phyloP scores from a whole-genome alignment of 345 rosid species.

The Aquilaria yunnanensis region DNA sequence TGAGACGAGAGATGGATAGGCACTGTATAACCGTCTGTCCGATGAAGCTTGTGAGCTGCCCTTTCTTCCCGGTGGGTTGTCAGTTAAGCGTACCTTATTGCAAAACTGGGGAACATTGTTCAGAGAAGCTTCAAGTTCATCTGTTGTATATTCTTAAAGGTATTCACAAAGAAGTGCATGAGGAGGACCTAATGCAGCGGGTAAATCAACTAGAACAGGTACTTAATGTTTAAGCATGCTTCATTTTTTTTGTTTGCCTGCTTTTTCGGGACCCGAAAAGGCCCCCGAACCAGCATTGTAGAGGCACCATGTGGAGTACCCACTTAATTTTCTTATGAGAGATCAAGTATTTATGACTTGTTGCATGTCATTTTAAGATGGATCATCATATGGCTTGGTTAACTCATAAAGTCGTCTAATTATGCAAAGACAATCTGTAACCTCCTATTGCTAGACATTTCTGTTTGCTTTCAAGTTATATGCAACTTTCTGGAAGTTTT shows the following conservation, averaged over 20 bases:
- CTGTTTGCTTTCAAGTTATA: not conserved
- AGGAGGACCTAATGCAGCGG: constrained; percentile 40
- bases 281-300: too few relatives aligned
- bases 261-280: not conserved
- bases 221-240: constrained; percentile 1
- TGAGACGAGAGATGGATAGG: constrained; percentile 86
- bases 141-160: constrained; percentile 50
- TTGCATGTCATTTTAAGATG: not conserved
- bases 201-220: constrained; percentile 60
- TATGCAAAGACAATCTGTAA: not conserved
- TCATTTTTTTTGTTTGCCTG: not conserved
- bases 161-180: constrained; percentile 38
- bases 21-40: constrained; percentile 87
- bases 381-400: not conserved
- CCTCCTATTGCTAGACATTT: not conserved
- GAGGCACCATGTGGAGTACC: too few relatives aligned
- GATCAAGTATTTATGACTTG: not conserved
- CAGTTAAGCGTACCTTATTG: constrained; percentile 43
- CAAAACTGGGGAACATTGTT: constrained; percentile 43
- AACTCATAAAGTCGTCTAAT: too few relatives aligned
- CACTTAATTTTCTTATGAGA: not conserved
- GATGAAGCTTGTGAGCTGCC: constrained; percentile 82
- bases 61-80: constrained; percentile 77
- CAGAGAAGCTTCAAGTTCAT: constrained; percentile 51
- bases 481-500: not conserved